These are phyloP conservation scores for Sclerotinia minor DNA, from an alignment of 2,329 filamentous ascomycete genomes.

Conservation along the genomic window DNA sequence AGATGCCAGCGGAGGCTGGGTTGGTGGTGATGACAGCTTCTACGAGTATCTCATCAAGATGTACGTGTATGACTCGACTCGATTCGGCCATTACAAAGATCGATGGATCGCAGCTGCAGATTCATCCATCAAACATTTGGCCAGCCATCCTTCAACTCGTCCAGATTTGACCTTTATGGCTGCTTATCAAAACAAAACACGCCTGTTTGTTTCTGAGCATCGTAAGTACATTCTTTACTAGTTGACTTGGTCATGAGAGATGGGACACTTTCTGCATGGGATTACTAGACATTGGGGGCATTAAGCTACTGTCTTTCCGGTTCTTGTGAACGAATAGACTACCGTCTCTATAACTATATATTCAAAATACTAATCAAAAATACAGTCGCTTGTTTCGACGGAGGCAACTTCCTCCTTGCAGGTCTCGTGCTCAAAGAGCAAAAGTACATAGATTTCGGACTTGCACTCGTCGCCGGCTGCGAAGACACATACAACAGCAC, in stretches of 20 bases:
- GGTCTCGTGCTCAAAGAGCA: constrained; percentile 66
- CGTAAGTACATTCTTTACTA: constrained; percentile 31
- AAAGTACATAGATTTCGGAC: constrained; percentile 72
- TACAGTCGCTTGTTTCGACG: constrained; percentile 75
- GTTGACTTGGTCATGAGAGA: background rate
- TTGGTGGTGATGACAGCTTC: constrained; percentile 74
- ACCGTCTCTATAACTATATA: too few species aligned
- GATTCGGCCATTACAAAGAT: constrained; percentile 66
- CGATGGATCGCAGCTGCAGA: constrained; percentile 75
- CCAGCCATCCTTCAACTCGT: constrained; percentile 64
- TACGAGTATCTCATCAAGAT: constrained; percentile 94
- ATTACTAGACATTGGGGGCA: background rate
- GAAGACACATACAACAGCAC: constrained; percentile 71
- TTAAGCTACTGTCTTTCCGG: background rate
- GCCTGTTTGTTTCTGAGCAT: constrained; percentile 50
- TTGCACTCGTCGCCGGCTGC: constrained; percentile 70
- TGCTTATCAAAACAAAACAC: constrained; percentile 51
- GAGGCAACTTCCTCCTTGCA: constrained; percentile 82
- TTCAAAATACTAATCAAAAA: background rate
- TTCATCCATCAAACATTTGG: constrained; percentile 70
- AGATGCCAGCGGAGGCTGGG: constrained; percentile 72
- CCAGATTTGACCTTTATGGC: constrained; percentile 74
- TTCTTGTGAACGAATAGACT: background rate
- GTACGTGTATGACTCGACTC: constrained; percentile 72
- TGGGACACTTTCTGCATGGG: background rate